Evolutionary conservation across 495 filamentous ascomycete species (phyloP).

Genomic region (Hypoxylon perforatum): DNA sequence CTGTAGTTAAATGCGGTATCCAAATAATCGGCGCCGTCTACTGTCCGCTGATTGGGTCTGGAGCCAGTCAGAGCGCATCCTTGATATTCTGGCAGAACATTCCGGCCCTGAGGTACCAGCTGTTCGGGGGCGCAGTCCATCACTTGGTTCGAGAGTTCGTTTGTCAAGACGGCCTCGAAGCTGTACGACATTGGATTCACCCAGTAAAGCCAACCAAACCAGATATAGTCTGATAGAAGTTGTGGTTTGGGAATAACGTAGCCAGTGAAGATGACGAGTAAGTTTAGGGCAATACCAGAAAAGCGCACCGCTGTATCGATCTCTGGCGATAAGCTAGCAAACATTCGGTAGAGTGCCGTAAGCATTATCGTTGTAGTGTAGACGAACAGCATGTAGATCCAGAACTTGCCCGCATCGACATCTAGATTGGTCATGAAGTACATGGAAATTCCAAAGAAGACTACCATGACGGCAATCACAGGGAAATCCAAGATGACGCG

Average conservation of each 20-base stretch:
- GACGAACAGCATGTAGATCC: slow-evolving; percentile 77
- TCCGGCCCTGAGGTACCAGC: slow-evolving; percentile 66
- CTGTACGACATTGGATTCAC: slow-evolving; percentile 65
- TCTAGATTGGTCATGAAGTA: slow-evolving; percentile 78
- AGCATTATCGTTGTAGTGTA: slow-evolving; percentile 74
- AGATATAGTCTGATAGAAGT: slow-evolving; percentile 56
- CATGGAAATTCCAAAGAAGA: slow-evolving; percentile 71
- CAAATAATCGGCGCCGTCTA: slow-evolving; percentile 72
- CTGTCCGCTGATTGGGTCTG: slow-evolving; percentile 47
- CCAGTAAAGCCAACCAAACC: slow-evolving; percentile 70
- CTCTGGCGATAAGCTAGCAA: slow-evolving; percentile 74
- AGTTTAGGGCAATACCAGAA: slow-evolving; percentile 72
- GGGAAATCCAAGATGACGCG: slow-evolving; percentile 77
- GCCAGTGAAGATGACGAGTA: slow-evolving; percentile 67
- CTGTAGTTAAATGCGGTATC: slow-evolving; percentile 66
- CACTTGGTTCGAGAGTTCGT: slow-evolving; percentile 52
- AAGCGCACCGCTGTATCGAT: slow-evolving; percentile 81
- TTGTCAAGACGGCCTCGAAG: slow-evolving; percentile 71
- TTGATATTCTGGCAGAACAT: slow-evolving; percentile 62
- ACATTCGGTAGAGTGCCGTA: slow-evolving; percentile 80
- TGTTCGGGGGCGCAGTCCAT: slow-evolving; percentile 69
- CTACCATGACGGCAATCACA: slow-evolving; percentile 69
- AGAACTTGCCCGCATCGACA: slow-evolving; percentile 74
- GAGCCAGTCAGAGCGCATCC: slow-evolving; percentile 72
- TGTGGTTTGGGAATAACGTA: slow-evolving; percentile 60